phyloP scores from a whole-genome alignment of 345 rosid species.

The Brassica cretica region DNA sequence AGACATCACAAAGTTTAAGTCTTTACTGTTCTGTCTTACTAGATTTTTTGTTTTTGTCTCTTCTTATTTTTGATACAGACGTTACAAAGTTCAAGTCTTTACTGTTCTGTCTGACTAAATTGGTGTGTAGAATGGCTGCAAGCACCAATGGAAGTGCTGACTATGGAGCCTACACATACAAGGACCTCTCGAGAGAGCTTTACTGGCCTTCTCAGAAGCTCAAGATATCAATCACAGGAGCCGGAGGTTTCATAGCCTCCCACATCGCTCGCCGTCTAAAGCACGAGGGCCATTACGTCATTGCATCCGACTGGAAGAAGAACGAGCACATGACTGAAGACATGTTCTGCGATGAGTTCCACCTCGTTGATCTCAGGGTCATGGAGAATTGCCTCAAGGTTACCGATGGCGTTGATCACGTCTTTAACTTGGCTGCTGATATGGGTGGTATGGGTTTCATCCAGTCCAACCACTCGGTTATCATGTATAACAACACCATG shows the following conservation, averaged over 20 bases:
- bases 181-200: slow-evolving; percentile 77
- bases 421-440: slow-evolving; percentile 97
- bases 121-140: slow-evolving; percentile 73
- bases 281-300: slow-evolving; percentile 91
- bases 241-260: slow-evolving; percentile 97
- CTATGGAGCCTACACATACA: slow-evolving; percentile 84
- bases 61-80: background rate
- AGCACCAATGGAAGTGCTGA: slow-evolving; percentile 48
- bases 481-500: slow-evolving; percentile 98
- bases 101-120: background rate
- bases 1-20: too few relatives aligned
- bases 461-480: slow-evolving; percentile 96
- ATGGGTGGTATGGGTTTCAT: slow-evolving; percentile 99
- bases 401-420: slow-evolving; percentile 76
- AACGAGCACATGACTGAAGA: slow-evolving; percentile 98
- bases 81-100: background rate
- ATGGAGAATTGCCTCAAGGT: slow-evolving; percentile 96
- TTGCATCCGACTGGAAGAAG: slow-evolving; percentile 99
- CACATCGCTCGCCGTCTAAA: slow-evolving; percentile 97
- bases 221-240: slow-evolving; percentile 79
- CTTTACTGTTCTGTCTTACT: background rate
- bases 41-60: background rate
- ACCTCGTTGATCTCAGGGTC: slow-evolving; percentile 93
- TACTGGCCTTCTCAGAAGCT: slow-evolving; percentile 94
- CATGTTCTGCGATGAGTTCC: slow-evolving; percentile 96